Base-by-base conservation (phyloP, 2,329 filamentous ascomycete genomes). In the Cladorrhinum sp. region DNA sequence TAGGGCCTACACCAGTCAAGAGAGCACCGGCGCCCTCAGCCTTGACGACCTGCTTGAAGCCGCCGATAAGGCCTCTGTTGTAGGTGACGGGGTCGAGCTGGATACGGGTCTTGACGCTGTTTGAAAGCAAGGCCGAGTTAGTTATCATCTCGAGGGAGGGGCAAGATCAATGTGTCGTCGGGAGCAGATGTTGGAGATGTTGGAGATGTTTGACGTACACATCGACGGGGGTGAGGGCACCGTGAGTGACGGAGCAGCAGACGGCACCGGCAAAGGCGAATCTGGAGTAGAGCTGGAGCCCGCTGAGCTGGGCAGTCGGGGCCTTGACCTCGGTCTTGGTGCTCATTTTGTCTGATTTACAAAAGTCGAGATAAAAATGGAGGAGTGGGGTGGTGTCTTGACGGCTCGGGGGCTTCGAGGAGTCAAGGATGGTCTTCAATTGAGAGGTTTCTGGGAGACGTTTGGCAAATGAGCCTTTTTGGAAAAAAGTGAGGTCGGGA, bases 181-280 rank as follows among this genome's bases (percentile, higher is more conserved):
- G n/a, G n/a, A n/a, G n/a, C n/a, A 12, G 46, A 12, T 50, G 3
- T 50, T 21, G 46, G 7, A 10, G 33, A 36, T 9, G 33, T 16
- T 3, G 14, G 14, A 36, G 33, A 9, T 10, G 33, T 16, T 36
- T 51, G 48, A 64, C 60, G 60, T 64, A 98, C 94, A 99, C 95
- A 90, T 99, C 95, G 79, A 99, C 92, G 75, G 95, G 95, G 71
- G 95, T 99, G 73, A 98, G 88, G 74, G 85, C 90, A 79, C 94
- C 95, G 86, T 99, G 95, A 75, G 95, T 99, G 81, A 98, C 82
- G 72, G 93, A 95, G 81, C 95, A 99, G 88, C 95, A 97, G 84
- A 98, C 82, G 72, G 95, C 95, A 81, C 95, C 95, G 73, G 95
- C 93, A 73, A 99, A 90, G 80, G 95, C 94, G 83, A 97, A 97